phyloP scores from a whole-genome alignment of 2,329 filamentous ascomycete species.

The Alternaria brassicicola region DNA sequence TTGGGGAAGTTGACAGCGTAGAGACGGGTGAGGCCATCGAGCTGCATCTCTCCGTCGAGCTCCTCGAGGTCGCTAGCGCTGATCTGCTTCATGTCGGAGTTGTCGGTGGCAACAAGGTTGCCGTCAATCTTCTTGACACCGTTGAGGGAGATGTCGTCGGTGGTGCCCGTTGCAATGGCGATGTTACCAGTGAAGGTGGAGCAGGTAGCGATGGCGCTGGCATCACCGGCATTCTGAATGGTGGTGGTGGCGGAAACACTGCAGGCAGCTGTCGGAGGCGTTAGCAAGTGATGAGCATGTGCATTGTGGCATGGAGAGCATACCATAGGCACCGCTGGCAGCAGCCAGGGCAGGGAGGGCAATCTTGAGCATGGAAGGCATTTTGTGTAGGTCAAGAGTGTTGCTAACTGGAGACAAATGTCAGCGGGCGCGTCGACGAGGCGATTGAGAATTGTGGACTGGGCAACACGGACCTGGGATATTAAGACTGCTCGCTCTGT shows the following conservation, averaged over 20 bases:
- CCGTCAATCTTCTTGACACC: slow-evolving; percentile 66
- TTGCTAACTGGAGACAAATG: slow-evolving; percentile 31
- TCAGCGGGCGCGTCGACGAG: slow-evolving; percentile 31
- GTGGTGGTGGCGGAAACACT: slow-evolving; percentile 57
- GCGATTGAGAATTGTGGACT: slow-evolving; percentile 19
- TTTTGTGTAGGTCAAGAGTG: slow-evolving; percentile 32
- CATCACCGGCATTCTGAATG: slow-evolving; percentile 67
- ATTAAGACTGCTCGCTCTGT: slow-evolving; percentile 45
- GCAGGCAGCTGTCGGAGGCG: slow-evolving; percentile 44
- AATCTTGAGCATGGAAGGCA: slow-evolving; percentile 63
- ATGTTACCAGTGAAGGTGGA: slow-evolving; percentile 72
- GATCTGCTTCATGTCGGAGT: slow-evolving; percentile 68
- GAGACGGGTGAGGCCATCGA: slow-evolving; percentile 73
- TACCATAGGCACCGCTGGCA: slow-evolving; percentile 59
- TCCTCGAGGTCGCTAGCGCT: slow-evolving; percentile 64
- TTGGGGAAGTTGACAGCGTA: slow-evolving; percentile 68
- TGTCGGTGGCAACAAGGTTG: slow-evolving; percentile 58
- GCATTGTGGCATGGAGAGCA: slow-evolving; percentile 20
- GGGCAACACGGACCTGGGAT: slow-evolving; percentile 38
- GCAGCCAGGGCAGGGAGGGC: slow-evolving; percentile 63
- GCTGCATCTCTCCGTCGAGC: slow-evolving; percentile 72
- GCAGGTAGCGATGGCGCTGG: slow-evolving; percentile 66
- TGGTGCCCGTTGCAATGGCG: slow-evolving; percentile 63
- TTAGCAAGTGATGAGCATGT: slow-evolving; percentile 22
- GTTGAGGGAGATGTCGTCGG: slow-evolving; percentile 66